Percentiles rank a stretch among this genome's conserved stretches.
These are phyloP conservation scores for Colletotrichum filicis DNA, from an alignment of 2,329 filamentous ascomycete genomes.

Conservation along the genomic window DNA sequence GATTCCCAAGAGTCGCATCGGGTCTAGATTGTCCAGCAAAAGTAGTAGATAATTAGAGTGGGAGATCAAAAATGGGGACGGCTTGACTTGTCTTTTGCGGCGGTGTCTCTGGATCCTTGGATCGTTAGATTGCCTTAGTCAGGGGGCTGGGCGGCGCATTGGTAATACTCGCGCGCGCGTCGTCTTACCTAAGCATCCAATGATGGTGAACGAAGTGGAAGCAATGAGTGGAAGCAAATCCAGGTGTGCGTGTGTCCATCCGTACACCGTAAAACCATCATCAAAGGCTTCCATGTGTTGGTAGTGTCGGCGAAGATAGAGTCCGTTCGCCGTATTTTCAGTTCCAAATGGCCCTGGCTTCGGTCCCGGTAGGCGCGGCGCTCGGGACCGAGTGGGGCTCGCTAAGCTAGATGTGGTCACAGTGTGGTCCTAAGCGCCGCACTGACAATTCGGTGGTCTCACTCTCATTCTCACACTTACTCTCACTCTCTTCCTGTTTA, in stretches of 20 bases:
- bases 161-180: constrained; percentile 21
- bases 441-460: not conserved
- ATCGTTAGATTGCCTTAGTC: constrained; percentile 2
- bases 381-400: constrained; percentile 12
- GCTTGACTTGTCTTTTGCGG: not conserved
- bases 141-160: constrained; percentile 21
- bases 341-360: not conserved
- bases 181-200: not conserved
- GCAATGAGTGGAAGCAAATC: not conserved
- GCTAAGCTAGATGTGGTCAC: not conserved
- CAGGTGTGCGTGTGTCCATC: not conserved
- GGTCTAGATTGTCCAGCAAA: not conserved
- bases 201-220: too few species aligned
- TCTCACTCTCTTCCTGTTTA: not conserved
- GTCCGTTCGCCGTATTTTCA: constrained; percentile 14
- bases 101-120: not conserved
- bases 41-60: not conserved
- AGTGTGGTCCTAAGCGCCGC: constrained; percentile 24
- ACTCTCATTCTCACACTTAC: not conserved
- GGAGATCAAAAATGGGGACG: not conserved
- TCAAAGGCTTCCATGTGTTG: not conserved
- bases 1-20: not conserved
- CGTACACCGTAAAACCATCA: not conserved
- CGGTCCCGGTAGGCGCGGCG: constrained; percentile 2
- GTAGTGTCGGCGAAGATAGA: constrained; percentile 10